phyloP scores from a whole-genome alignment of 2,329 filamentous ascomycete species.

The Neophaeococcomyces mojaviensis region DNA sequence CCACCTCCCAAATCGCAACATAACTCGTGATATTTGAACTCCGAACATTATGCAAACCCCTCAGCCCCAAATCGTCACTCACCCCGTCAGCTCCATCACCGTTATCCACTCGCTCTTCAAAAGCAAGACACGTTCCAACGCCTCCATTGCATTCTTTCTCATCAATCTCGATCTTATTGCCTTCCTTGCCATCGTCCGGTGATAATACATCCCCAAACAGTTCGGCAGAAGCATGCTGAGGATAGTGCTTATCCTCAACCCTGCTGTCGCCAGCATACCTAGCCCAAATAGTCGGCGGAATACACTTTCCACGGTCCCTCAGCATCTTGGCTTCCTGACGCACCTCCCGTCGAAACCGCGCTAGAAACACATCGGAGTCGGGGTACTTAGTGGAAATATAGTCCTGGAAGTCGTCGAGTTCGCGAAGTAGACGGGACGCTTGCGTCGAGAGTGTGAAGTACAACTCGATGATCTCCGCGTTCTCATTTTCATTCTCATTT shows the following conservation, averaged over 20 bases:
- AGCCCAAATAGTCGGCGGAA: no score
- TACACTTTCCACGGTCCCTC: slow-evolving; percentile 8
- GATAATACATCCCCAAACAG: no score
- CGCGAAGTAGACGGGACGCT: background rate
- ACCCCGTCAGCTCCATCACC: background rate
- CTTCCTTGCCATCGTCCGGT: no score
- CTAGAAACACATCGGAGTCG: slow-evolving; percentile 13
- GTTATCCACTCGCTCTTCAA: slow-evolving; percentile 8
- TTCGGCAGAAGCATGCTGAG: no score
- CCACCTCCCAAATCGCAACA: background rate
- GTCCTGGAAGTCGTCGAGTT: slow-evolving; percentile 5
- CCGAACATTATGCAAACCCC: background rate
- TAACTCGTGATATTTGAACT: background rate
- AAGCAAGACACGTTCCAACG: no score
- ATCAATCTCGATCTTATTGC: no score
- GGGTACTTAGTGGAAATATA: background rate
- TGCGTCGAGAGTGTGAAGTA: background rate
- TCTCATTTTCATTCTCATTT: no score
- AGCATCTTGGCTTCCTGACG: background rate
- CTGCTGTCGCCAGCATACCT: no score
- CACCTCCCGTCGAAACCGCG: slow-evolving; percentile 18
- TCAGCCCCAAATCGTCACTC: slow-evolving; percentile 10
- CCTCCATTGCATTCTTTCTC: no score
- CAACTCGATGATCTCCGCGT: background rate
- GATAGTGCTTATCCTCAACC: no score